A percentile compares a stretch with the other conserved stretches of the same genome.
Evolutionary conservation across 2,329 filamentous ascomycete species (phyloP).

Genomic region (Sporothrix euskadiensis): DNA sequence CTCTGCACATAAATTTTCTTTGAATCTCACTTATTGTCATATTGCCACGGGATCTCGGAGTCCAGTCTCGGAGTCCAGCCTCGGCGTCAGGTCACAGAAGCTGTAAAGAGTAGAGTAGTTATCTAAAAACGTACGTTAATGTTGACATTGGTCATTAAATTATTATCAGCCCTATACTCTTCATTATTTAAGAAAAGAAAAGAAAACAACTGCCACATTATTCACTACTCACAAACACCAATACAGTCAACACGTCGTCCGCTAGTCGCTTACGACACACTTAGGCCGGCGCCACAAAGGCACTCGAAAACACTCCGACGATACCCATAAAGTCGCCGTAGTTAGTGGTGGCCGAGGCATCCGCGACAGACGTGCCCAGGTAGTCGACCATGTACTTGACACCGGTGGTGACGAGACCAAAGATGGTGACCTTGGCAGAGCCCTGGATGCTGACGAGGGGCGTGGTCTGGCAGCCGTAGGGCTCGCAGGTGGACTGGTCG

Average conservation of each 20-base stretch:
- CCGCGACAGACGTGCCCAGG: slow-evolving; percentile 20
- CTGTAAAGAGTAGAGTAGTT: no score
- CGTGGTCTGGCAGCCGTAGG: slow-evolving; percentile 26
- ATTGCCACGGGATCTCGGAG: no score
- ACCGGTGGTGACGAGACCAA: slow-evolving; percentile 25
- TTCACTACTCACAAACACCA: neutral
- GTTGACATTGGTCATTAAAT: neutral
- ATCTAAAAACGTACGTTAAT: no score
- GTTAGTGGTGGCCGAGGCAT: slow-evolving; percentile 10
- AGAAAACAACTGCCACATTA: neutral
- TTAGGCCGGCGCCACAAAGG: neutral
- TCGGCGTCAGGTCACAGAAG: no score
- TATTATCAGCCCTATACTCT: slow-evolving; percentile 3
- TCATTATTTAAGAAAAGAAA: neutral
- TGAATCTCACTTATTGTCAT: no score
- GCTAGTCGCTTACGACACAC: neutral
- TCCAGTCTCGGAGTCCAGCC: no score
- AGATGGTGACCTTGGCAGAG: slow-evolving; percentile 26
- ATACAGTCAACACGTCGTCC: no score
- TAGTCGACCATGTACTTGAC: slow-evolving; percentile 24
- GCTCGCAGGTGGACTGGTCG: slow-evolving; percentile 42
- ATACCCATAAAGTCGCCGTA: slow-evolving; percentile 20
- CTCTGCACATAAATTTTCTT: no score
- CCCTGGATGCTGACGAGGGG: slow-evolving; percentile 26
- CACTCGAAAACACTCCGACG: slow-evolving; percentile 19